Base-by-base conservation (phyloP, 2,329 filamentous ascomycete species). In the Diplodia seriata region DNA sequence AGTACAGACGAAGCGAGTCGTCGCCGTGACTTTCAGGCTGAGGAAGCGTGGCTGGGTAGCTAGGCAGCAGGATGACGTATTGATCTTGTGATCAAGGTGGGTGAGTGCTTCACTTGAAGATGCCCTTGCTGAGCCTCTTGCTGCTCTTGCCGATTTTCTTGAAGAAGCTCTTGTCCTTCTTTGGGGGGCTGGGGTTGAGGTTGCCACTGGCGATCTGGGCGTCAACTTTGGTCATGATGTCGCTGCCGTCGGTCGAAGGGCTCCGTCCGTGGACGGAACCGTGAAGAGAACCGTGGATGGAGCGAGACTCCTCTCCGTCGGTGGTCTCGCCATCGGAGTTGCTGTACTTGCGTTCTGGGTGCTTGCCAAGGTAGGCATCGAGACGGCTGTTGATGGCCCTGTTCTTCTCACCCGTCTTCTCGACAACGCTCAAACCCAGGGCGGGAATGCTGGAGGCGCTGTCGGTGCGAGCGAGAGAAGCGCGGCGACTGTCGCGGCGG, bases 301-400 rank as follows among this genome's bases (percentile, higher is more conserved):
- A 51, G 18, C 38, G 70, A 69, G 69, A 71, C 73, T 78, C 77
- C 26, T 75, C 75, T 26, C 76, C 75, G 33, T 71, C 74, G 15
- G 69, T 62, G 31, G 64, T 67, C 18, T 74, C 14, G 73, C 70
- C 29, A 23, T 63, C 59, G 67, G 69, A 47, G 51, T 59, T 63
- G 64, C 63, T 63, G 47, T 56, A 59, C 56, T 67, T 62, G 56
- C 67, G 69, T 31, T 67, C 67, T 20, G 69, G 68, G 40, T 61
- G 33, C 50, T 50, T 56, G 57, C 66, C 73, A 69, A 80, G 76
- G 74, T 80, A 80, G 26, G 76, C 74, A 56, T 79, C 77, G n/a
- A 80, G 73, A 20, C 77, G 72, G 33, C 76, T 75, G 70, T 78
- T 79, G 74, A 78, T 78, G 11, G 78, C 78, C 26, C 75, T 73